A percentile compares a stretch with the other conserved stretches of the same genome.
phyloP scores from a whole-genome alignment of 2,329 filamentous ascomycete genomes.

The Cordyceps javanica region DNA sequence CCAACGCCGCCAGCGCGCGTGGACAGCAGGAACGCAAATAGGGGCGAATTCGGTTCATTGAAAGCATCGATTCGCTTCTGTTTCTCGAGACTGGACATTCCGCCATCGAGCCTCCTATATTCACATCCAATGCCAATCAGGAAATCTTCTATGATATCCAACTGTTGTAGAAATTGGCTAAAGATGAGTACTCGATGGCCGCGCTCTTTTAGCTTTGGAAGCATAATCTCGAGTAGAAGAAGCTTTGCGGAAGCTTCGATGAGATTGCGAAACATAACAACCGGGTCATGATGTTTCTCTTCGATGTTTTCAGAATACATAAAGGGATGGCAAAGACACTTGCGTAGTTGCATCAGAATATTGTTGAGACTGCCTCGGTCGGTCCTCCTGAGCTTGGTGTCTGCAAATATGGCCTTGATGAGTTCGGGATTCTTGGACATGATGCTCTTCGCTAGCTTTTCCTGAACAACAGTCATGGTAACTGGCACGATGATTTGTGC shows the following conservation, averaged over 20 bases:
- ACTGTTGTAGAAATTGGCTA: conserved; percentile 85
- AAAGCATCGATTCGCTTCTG: conserved; percentile 92
- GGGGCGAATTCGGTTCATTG: conserved; percentile 73
- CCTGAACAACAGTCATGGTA: conserved; percentile 91
- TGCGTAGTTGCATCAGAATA: conserved; percentile 89
- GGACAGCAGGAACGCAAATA: conserved; percentile 89
- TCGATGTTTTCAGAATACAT: conserved; percentile 89
- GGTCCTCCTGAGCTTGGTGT: conserved; percentile 56
- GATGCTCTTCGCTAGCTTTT: conserved; percentile 91
- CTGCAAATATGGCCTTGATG: conserved; percentile 78
- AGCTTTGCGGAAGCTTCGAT: conserved; percentile 90
- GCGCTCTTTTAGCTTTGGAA: conserved; percentile 77
- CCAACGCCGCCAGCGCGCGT: conserved; percentile 94
- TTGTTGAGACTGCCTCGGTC: conserved; percentile 85
- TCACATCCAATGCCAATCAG: conserved; percentile 65
- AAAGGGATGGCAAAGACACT: conserved; percentile 93
- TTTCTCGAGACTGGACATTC: conserved; percentile 73
- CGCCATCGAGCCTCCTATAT: conserved; percentile 82
- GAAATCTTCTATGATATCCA: conserved; percentile 91
- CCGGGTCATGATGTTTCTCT: conserved; percentile 60
- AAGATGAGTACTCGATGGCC: conserved; percentile 93
- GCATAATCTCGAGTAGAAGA: conserved; percentile 72
- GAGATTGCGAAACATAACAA: conserved; percentile 68
- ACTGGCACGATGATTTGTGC: conserved; percentile 92
- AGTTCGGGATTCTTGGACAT: conserved; percentile 84